phyloP scores from a whole-genome alignment of 202 grass and related monocot species.

The Zizania palustris region DNA sequence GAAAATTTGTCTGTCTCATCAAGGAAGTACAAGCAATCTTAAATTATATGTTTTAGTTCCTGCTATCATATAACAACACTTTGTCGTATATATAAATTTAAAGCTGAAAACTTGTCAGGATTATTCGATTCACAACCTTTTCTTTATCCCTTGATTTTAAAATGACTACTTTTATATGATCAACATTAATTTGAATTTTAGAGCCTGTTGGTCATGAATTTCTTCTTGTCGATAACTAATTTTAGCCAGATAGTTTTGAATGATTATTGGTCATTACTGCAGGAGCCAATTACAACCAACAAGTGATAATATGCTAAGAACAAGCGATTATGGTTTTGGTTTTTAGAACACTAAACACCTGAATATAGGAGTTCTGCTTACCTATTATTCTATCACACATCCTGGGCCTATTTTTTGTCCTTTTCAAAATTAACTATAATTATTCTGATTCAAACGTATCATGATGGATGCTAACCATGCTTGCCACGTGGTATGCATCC shows the following conservation, averaged over 20 bases:
- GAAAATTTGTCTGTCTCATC: background rate
- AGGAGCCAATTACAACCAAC: background rate
- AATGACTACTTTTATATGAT: conserved; percentile 17
- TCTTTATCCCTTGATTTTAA: background rate
- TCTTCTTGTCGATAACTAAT: background rate
- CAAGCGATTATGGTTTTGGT: background rate
- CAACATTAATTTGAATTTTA: background rate
- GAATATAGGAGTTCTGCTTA: background rate
- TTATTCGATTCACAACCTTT: background rate
- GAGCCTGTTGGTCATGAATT: background rate
- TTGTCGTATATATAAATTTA: background rate
- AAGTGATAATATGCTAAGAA: background rate
- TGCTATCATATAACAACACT: background rate
- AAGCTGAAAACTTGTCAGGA: background rate
- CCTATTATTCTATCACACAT: background rate
- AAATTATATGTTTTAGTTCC: background rate
- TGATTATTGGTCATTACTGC: background rate
- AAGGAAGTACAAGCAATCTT: background rate
- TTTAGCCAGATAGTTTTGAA: background rate
- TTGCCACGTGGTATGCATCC: too few relatives aligned
- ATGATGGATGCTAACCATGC: too few relatives aligned
- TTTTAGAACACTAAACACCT: background rate
- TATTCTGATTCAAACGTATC: too few relatives aligned
- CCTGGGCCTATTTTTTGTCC: background rate
- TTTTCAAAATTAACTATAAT: too few relatives aligned